phyloP scores from a whole-genome alignment of 352 stramenopile species.

The Globisporangium echinulatum region DNA sequence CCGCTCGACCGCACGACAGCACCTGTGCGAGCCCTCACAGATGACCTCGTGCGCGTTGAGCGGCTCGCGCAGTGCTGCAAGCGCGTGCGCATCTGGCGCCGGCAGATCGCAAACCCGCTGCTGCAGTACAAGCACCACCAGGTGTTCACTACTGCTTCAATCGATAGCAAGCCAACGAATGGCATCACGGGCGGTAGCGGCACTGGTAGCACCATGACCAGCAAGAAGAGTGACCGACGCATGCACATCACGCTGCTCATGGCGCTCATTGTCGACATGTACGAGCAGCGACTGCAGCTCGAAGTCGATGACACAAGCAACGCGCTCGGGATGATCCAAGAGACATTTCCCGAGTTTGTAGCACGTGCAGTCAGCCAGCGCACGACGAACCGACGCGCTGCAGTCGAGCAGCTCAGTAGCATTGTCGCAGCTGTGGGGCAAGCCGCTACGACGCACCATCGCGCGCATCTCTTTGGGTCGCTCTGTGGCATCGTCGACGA shows the following conservation, averaged over 20 bases:
- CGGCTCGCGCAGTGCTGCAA: slow-evolving; percentile 67
- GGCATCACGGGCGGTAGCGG: no score
- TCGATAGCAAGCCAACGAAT: neutral
- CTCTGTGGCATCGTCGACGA: slow-evolving; percentile 41
- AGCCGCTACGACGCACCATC: slow-evolving; percentile 29
- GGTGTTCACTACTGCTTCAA: slow-evolving; percentile 9
- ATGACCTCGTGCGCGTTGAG: slow-evolving; percentile 52
- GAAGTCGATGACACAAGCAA: slow-evolving; percentile 27
- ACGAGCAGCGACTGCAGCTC: slow-evolving; percentile 46
- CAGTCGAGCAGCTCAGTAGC: slow-evolving; percentile 53
- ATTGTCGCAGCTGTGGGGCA: slow-evolving; percentile 50
- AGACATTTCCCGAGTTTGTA: slow-evolving; percentile 71
- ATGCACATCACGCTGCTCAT: slow-evolving; percentile 69
- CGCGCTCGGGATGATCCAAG: slow-evolving; percentile 19
- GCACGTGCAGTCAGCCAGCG: slow-evolving; percentile 47
- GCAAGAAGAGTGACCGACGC: slow-evolving; percentile 55
- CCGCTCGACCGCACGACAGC: neutral
- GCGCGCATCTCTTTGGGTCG: slow-evolving; percentile 48
- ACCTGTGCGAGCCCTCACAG: slow-evolving; percentile 1
- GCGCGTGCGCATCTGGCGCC: slow-evolving; percentile 61
- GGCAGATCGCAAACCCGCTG: slow-evolving; percentile 57
- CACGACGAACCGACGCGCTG: slow-evolving; percentile 34
- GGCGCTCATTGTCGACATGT: slow-evolving; percentile 67
- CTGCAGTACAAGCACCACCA: slow-evolving; percentile 54
- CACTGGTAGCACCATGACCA: slow-evolving; percentile 5